phyloP scores from a whole-genome alignment of 2,329 filamentous ascomycete genomes.

The Talaromyces atroroseus region DNA sequence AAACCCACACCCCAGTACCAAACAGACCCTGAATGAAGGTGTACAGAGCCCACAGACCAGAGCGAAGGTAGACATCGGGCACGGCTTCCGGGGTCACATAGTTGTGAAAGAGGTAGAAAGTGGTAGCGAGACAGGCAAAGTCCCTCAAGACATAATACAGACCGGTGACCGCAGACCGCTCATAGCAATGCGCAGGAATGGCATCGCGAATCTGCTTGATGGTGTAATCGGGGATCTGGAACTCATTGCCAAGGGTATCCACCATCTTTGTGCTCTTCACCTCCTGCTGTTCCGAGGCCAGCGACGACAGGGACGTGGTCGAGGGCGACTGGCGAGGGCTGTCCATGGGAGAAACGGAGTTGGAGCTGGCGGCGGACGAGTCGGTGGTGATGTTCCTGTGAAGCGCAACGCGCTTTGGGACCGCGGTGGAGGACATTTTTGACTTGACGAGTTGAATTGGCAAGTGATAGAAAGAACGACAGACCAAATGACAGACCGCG shows the following conservation, averaged over 20 bases:
- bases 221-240: conserved; percentile 88
- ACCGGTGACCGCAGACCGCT: conserved; percentile 72
- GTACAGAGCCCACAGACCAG: conserved; percentile 60
- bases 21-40: conserved; percentile 87
- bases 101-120: conserved; percentile 84
- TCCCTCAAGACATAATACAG: conserved; percentile 83
- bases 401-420: conserved; percentile 42
- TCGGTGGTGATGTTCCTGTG: conserved; percentile 50
- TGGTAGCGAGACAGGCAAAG: conserved; percentile 62
- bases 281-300: conserved; percentile 62
- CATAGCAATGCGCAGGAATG: conserved; percentile 95
- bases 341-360: conserved; percentile 52
- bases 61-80: conserved; percentile 62
- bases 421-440: conserved; percentile 47
- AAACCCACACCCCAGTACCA: conserved; percentile 88
- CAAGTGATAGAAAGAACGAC: background rate
- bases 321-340: conserved; percentile 64
- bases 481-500: background rate
- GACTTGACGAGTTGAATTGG: background rate
- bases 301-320: conserved; percentile 85
- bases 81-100: conserved; percentile 81
- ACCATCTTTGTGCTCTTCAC: conserved; percentile 52
- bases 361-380: conserved; percentile 52
- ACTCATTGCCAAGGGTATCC: conserved; percentile 92
- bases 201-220: conserved; percentile 97